phyloP scores from a whole-genome alignment of 257 asterid species.

The Nicotiana paniculata region DNA sequence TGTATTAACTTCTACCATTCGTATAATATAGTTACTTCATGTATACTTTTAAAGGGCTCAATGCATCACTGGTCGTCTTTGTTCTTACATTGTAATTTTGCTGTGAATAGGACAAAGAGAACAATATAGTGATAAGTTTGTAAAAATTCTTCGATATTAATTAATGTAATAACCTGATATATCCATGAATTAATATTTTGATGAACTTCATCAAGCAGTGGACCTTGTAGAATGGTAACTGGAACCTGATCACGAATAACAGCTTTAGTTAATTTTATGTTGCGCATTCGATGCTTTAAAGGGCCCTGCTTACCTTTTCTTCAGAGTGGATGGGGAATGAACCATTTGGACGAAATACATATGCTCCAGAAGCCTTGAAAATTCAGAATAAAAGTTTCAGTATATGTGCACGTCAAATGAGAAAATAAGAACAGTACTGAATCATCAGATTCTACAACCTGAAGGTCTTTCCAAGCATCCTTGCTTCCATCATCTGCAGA shows the following conservation, averaged over 20 bases:
- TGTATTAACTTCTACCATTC: neutral
- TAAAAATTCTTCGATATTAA: neutral
- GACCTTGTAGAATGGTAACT: conserved; percentile 61
- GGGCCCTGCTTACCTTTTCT: conserved; percentile 40
- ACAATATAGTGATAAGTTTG: neutral
- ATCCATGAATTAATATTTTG: conserved; percentile 78
- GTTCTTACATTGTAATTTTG: neutral
- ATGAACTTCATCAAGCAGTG: conserved; percentile 89
- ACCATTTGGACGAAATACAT: conserved; percentile 84
- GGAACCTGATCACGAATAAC: conserved; percentile 35
- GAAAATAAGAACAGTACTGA: neutral
- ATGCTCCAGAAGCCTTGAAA: conserved; percentile 89
- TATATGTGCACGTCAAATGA: neutral
- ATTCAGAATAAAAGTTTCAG: conserved; percentile 8
- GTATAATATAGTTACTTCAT: neutral
- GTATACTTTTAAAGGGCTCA: neutral
- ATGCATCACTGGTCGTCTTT: neutral
- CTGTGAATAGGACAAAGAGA: neutral
- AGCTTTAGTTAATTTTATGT: conserved; percentile 13
- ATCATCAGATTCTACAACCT: conserved; percentile 36
- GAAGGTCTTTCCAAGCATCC: conserved; percentile 28
- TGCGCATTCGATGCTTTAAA: neutral
- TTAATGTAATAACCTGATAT: conserved; percentile 58
- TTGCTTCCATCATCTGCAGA: conserved; percentile 54
- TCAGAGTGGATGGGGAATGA: conserved; percentile 38